Base-by-base conservation (phyloP, 176 grass and related monocot species). In the Avena atlantica region DNA sequence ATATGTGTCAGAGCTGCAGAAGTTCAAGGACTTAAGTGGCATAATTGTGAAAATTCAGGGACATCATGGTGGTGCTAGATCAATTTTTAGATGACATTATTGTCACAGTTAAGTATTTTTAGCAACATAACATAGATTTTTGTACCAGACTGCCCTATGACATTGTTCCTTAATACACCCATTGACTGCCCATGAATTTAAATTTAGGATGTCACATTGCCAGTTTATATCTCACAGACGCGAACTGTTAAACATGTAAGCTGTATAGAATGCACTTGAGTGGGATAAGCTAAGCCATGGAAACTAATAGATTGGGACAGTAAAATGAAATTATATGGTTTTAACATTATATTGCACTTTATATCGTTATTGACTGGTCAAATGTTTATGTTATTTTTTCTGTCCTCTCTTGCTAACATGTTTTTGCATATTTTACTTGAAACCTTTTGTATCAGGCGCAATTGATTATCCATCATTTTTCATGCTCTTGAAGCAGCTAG, bases 401-500 rank as follows among this genome's bases (percentile, higher is more conserved):
- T 11, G 40, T 52, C 48, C 81, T 88, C 74, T 88, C 25, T 61
- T 83, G 73, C 53, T 50, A 62, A 78, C 51, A 71, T 20, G 9
- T 20, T 78, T 84, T 12, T 78, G 55, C 19, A 1, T 71, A 27
- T 42, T 49, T 70, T 27, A 16, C 68, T 73, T 84, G n/a, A 63
- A 62, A 79, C 53, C 4, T 65, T 65, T 51, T 68, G 17, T 92
- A 45, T 86, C 85, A 96, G 94, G 94, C 86, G 94, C 94, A 73
- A 82, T 84, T 74, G 89, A 90, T 88, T 90, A 92, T 70, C 85
- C 91, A 69, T 93, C 91, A 78, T 96, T 96, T 88, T 83, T 82
- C 80, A 61, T 76, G 70, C 94, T 96, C 69, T 73, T 96, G 64
- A 96, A 96, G 88, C 91, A 96, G 88, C 87, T 96, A 48, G 78